phyloP scores from a whole-genome alignment of 1,284 basidiomycete species.

The Cutaneotrichosporon dermatis region DNA sequence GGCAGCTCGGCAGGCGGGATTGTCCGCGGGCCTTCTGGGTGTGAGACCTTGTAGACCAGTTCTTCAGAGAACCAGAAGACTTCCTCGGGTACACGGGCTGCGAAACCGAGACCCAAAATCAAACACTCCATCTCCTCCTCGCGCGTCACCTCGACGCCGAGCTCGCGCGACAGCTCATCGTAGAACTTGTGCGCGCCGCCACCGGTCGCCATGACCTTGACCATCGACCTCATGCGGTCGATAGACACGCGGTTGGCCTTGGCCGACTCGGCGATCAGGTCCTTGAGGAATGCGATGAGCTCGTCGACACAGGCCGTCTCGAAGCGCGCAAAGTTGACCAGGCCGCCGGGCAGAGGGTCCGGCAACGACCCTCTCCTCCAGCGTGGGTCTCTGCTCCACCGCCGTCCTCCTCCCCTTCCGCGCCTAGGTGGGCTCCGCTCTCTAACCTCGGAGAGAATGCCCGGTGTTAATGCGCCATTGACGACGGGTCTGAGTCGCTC shows the following conservation, averaged over 20 bases:
- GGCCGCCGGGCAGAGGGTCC: constrained; percentile 87
- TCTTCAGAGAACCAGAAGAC: constrained; percentile 99
- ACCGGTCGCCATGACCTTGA: constrained; percentile 97
- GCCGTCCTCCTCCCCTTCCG: neutral
- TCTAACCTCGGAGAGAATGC: constrained; percentile 41
- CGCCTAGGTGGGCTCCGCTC: constrained; percentile 47
- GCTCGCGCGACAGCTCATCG: constrained; percentile 67
- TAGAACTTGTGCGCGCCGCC: constrained; percentile 95
- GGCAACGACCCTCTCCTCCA: constrained; percentile 62
- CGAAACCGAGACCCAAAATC: constrained; percentile 94
- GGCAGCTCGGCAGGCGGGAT: constrained; percentile 57
- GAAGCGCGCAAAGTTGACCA: constrained; percentile 96
- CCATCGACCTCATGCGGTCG: constrained; percentile 82
- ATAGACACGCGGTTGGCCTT: constrained; percentile 81
- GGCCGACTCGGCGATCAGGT: constrained; percentile 82
- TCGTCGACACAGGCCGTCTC: constrained; percentile 85
- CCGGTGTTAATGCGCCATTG: constrained; percentile 77
- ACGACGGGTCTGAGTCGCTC: constrained; percentile 47
- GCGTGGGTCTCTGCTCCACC: constrained; percentile 54
- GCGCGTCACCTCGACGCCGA: constrained; percentile 77
- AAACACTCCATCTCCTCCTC: constrained; percentile 99
- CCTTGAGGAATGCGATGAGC: constrained; percentile 82
- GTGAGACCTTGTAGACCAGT: constrained; percentile 79
- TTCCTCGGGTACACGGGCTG: constrained; percentile 91
- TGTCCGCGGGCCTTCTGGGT: constrained; percentile 49